Evolutionary conservation across 768 basidiomycete genomes (phyloP), one percentile per base, ranked within the genome.

Genomic region (Dictyophora rubrovolvata): DNA sequence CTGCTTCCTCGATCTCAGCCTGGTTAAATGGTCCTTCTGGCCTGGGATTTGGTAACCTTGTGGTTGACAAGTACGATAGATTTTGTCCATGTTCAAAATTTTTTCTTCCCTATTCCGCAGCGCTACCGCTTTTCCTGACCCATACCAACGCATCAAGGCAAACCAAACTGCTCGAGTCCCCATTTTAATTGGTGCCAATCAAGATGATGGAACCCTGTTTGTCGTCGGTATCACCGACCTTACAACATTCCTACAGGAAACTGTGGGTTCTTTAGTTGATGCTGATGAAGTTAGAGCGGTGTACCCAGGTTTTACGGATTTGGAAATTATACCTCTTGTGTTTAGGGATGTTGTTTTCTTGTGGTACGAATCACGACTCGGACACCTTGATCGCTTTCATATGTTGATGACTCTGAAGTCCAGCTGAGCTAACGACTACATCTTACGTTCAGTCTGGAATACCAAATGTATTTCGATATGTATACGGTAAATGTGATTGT

Each of bases 271-370:
- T 7, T 46, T 56, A 9, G 59, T 66, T 18, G 59, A 59, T 28
- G 12, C 55, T 5, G 58, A 21, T 12, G 7, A 63, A 16, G 61
- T 66, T 20, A 56, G 59, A 33, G 53, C 63, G 22, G 53, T 65
- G 17, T 66, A 66, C 55, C 63, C 66, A 11, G 64, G 66, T 20
- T n/a, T 66, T 36, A 65, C 59, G 33, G 65, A 64, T 49, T 23
- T 54, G 12, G 20, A 33, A 14, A 55, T 63, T 28, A 65, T 66
- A 18, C 34, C 63, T 2, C 59, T 60, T 37, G 60, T 64, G 9
- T 48, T 62, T 28, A 60, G 62, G 21, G 65, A 63, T 36, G 1
- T 57, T 7, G 54, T 47, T 53, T 66, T 65, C 50, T 48, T 58
- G n/a, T 66, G 65, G 64, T 63, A 16, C 46, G 14, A 34, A 1